phyloP scores from a whole-genome alignment of 2,329 filamentous ascomycete genomes.

The Trichophyton rubrum region DNA sequence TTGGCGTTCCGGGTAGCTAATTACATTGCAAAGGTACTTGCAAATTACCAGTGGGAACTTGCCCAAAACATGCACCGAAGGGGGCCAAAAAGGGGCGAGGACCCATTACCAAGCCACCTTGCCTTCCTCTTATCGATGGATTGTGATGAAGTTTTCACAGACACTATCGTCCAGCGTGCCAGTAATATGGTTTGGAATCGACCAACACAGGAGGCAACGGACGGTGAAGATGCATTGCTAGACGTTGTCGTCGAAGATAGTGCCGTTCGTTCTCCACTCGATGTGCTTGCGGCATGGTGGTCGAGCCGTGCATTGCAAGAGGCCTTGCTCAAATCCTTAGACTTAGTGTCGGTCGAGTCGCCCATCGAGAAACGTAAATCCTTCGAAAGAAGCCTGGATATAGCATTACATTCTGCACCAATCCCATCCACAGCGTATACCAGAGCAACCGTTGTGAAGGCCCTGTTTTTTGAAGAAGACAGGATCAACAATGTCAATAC shows the following conservation, averaged over 20 bases:
- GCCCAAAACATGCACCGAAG: slow-evolving; percentile 50
- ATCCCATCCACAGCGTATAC: slow-evolving; percentile 59
- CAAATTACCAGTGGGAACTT: slow-evolving; percentile 66
- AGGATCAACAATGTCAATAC: slow-evolving; percentile 40
- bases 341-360: slow-evolving; percentile 37
- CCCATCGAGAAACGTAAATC: slow-evolving; percentile 24
- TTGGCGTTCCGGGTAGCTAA: slow-evolving; percentile 54
- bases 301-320: slow-evolving; percentile 62
- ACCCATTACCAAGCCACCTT: slow-evolving; percentile 64
- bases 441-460: slow-evolving; percentile 46
- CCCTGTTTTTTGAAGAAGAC: slow-evolving; percentile 44
- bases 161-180: slow-evolving; percentile 67
- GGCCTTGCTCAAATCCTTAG: slow-evolving; percentile 53
- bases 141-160: slow-evolving; percentile 68
- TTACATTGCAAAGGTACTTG: slow-evolving; percentile 58
- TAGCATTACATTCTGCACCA: slow-evolving; percentile 63
- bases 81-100: slow-evolving; percentile 43
- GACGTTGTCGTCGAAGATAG: slow-evolving; percentile 75
- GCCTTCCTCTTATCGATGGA: slow-evolving; percentile 63
- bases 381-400: slow-evolving; percentile 46
- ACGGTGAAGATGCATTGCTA: slow-evolving; percentile 56
- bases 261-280: slow-evolving; percentile 72
- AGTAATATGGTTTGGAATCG: slow-evolving; percentile 85
- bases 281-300: slow-evolving; percentile 85
- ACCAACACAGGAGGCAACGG: slow-evolving; percentile 55